Conservation (phyloP, 176 grass and related monocot species). For the Aechmea fasciata region DNA sequence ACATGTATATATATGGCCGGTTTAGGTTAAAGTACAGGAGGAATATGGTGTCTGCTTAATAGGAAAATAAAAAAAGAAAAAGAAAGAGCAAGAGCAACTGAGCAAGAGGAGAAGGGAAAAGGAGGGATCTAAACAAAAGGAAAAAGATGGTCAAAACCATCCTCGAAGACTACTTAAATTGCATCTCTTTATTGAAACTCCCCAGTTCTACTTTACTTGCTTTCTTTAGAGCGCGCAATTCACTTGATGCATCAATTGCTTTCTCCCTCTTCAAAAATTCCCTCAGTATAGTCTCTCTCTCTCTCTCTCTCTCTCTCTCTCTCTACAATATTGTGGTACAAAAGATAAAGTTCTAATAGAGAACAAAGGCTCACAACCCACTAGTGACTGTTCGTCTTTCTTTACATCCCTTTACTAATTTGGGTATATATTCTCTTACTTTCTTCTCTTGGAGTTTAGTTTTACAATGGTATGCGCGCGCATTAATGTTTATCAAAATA, state of each 20-base stretch:
- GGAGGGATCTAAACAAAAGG: neutral
- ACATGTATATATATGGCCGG: too few relatives aligned
- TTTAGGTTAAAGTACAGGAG: too few relatives aligned
- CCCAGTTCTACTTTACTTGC: conserved; percentile 5
- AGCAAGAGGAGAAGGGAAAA: conserved; percentile 8
- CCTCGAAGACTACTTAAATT: conserved; percentile 13
- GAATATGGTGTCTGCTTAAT: too few relatives aligned
- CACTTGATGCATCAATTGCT: conserved; percentile 2
- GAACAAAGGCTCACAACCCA: neutral
- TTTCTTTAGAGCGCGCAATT: neutral
- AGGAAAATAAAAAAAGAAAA: too few relatives aligned
- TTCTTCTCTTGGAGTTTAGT: too few relatives aligned
- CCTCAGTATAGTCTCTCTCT: neutral
- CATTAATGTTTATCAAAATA: too few relatives aligned
- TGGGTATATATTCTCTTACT: too few relatives aligned
- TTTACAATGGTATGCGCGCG: too few relatives aligned
- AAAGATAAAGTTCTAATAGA: conserved; percentile 5
- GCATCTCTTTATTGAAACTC: conserved; percentile 5
- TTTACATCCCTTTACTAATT: neutral
- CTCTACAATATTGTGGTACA: neutral
- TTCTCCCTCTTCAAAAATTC: neutral
- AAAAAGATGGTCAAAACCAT: conserved; percentile 19
- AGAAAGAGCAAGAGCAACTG: conserved; percentile 6
- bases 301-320: neutral
- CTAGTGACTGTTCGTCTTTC: neutral